These are phyloP conservation scores for Glebionis coronaria DNA, from an alignment of 129 eudicot genomes.

Conservation along the genomic window DNA sequence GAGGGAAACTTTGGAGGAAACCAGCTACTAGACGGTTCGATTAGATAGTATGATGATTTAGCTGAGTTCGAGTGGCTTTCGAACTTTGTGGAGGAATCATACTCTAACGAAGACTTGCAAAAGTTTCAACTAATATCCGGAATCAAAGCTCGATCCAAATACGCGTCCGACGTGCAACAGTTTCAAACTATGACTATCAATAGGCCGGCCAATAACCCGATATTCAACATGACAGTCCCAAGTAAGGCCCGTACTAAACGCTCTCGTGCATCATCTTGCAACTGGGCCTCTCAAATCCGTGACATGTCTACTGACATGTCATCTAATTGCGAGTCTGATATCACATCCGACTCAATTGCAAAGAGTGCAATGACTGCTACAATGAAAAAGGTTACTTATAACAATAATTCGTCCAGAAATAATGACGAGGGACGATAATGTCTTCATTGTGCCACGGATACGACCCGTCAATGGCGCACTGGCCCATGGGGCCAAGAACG, in stretches of 20 bases:
- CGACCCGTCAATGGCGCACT: conserved; percentile 91
- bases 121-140: conserved; percentile 53
- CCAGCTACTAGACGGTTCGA: no score
- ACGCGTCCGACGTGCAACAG: conserved; percentile 6
- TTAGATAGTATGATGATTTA: conserved; percentile 69
- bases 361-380: conserved; percentile 30
- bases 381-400: neutral
- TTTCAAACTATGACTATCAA: conserved; percentile 16
- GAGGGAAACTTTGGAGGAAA: no score
- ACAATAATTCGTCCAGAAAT: neutral
- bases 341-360: conserved; percentile 16
- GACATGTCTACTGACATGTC: conserved; percentile 23
- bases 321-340: conserved; percentile 31
- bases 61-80: conserved; percentile 87
- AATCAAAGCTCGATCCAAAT: conserved; percentile 36
- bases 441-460: conserved; percentile 74
- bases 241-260: conserved; percentile 93
- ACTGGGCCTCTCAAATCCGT: conserved; percentile 59
- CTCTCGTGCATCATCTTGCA: conserved; percentile 62
- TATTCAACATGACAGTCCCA: conserved; percentile 47
- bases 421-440: conserved; percentile 55
- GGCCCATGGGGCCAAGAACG: conserved; percentile 81
- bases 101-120: conserved; percentile 58
- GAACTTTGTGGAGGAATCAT: conserved; percentile 70
- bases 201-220: conserved; percentile 12